A percentile compares a stretch with the other conserved stretches of the same genome.
phyloP scores from a whole-genome alignment of 495 filamentous ascomycete genomes.

The Durotheca rogersii region DNA sequence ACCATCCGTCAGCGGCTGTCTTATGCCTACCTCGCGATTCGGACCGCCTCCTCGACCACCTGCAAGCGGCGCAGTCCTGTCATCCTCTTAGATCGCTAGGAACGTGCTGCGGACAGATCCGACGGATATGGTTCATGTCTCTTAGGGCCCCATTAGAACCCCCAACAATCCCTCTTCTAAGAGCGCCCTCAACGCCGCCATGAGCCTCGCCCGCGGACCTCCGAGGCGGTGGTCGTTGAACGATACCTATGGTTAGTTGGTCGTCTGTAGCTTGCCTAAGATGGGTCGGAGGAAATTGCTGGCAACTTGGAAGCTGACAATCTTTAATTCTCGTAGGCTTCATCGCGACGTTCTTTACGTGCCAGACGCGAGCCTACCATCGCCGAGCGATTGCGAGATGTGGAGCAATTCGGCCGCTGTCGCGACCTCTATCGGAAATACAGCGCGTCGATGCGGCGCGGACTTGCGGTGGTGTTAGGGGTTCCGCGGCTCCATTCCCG shows the following conservation, averaged over 20 bases:
- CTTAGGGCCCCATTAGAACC: constrained; percentile 1
- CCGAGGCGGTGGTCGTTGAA: constrained; percentile 35
- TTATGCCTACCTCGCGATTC: no score
- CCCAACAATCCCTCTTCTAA: not conserved
- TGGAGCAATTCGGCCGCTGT: constrained; percentile 8
- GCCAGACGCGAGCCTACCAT: constrained; percentile 19
- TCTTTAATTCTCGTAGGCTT: constrained; percentile 37
- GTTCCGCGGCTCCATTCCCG: constrained; percentile 10
- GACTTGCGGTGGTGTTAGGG: no score
- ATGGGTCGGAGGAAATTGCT: no score
- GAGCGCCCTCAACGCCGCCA: constrained; percentile 1
- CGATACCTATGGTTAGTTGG: constrained; percentile 36
- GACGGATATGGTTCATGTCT: constrained; percentile 11
- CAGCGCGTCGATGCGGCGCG: no score
- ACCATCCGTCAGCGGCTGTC: no score
- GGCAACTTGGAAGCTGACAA: no score
- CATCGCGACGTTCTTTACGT: constrained; percentile 50
- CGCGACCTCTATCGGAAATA: constrained; percentile 7
- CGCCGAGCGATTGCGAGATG: constrained; percentile 22
- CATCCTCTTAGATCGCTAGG: no score
- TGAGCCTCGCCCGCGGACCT: constrained; percentile 24
- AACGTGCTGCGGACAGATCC: not conserved
- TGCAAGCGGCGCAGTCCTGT: no score
- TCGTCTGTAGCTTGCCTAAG: not conserved
- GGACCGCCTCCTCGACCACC: no score